Evolutionary conservation across 108 stramenopile genomes (phyloP), one percentile per base, ranked within the genome.

Genomic region (Skeletonema marinoi): DNA sequence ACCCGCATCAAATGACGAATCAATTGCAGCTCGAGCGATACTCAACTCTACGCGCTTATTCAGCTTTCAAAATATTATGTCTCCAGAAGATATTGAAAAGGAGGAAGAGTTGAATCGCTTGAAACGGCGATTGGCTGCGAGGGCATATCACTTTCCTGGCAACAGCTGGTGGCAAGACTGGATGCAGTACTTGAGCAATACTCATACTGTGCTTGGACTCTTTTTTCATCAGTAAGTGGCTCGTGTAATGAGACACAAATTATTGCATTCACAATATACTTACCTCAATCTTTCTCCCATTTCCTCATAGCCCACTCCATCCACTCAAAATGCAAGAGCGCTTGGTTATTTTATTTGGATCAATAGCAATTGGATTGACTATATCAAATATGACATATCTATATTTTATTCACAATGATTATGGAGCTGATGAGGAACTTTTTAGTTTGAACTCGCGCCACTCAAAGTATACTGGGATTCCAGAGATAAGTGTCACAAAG

Each of bases 61-160:
- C 54, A 56, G 25, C 54, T 56, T 56, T 3, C 54, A 56, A 1
- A 2, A 21, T 29, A 56, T 56, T 6, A 29, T 56, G 54, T 56
- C 54, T 8, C 76, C 76, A 29, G 82, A 83, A 60, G 82, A 77
- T 21, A 73, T 77, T 30, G 76, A 83, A 60, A 71, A 67, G 10
- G 72, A 73, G 68, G 82, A 83, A 75, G 81, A 66, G 12, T 77
- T 62, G 6, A 32, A 66, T 41, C 75, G 83, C 3, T 56, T 84
- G 46, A 80, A 77, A 62, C 83, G 79, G 16, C 39, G 83, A 1
- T 42, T 84, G 38, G 83, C 83, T 3, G 79, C 78, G 12, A 75
- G 83, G 6, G 78, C 83, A 7, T 84, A 84, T 59, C 83, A 84
- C 35, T 80, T 84, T 41, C 83, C 83, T 0, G 83, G 83, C 8